A percentile compares a stretch with the other conserved stretches of the same genome.
phyloP scores from a whole-genome alignment of 176 grass and related monocot species.

The Guadua angustifolia region DNA sequence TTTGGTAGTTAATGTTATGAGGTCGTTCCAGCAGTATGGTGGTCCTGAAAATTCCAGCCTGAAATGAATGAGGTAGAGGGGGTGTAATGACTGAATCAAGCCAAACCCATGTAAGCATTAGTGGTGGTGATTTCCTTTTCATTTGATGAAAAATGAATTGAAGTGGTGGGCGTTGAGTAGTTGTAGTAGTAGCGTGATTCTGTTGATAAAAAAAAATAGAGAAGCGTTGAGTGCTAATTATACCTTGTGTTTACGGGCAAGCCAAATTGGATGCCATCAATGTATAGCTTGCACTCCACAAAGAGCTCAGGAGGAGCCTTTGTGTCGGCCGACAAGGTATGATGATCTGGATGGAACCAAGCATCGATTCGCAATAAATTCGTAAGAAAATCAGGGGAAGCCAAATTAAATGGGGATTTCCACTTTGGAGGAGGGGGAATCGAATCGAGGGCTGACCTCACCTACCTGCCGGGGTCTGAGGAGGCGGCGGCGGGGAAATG shows the following conservation, averaged over 20 bases:
- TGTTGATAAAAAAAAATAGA: not conserved
- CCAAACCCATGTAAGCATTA: not conserved
- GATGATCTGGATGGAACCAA: not conserved
- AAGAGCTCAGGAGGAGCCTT: constrained; percentile 64
- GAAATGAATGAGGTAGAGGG: not conserved
- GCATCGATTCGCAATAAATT: not conserved
- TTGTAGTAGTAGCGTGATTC: no score
- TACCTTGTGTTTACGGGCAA: constrained; percentile 76
- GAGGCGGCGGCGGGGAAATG: not conserved
- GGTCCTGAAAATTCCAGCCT: constrained; percentile 79
- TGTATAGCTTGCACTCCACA: constrained; percentile 78
- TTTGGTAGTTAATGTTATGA: constrained; percentile 78
- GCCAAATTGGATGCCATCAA: constrained; percentile 82
- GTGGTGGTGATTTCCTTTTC: no score
- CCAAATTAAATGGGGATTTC: no score
- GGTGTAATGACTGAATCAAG: not conserved
- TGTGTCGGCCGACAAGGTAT: not conserved
- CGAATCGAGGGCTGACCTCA: not conserved
- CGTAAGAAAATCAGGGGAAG: not conserved
- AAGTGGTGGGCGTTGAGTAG: no score
- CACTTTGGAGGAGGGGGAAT: no score
- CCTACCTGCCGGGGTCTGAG: not conserved
- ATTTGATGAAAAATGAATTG: no score
- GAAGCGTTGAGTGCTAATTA: not conserved
- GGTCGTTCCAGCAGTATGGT: constrained; percentile 82